Percentiles rank a stretch among this genome's conserved stretches.
Evolutionary conservation across 768 basidiomycete species (phyloP).

Genomic region (Suillus paluster): DNA sequence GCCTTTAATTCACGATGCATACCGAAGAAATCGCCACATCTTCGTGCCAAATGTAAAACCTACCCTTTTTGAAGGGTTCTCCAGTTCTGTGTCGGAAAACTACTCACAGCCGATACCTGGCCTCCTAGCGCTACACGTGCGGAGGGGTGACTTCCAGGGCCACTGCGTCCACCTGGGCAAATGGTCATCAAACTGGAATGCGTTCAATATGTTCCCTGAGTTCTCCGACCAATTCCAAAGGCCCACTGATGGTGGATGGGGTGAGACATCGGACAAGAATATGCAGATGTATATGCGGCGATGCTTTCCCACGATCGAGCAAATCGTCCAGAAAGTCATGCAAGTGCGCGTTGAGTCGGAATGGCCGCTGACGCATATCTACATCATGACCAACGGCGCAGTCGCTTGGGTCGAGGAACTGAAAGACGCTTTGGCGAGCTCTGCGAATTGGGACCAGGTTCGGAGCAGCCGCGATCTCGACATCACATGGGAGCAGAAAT

Average conservation of each 20-base stretch:
- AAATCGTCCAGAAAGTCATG: constrained; percentile 45
- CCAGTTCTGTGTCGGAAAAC: constrained; percentile 10
- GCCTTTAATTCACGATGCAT: constrained; percentile 35
- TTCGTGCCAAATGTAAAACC: constrained; percentile 16
- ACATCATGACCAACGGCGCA: constrained; percentile 52
- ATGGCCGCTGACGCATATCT: constrained; percentile 39
- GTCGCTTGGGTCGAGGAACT: constrained; percentile 45
- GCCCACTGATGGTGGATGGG: constrained; percentile 28
- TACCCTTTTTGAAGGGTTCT: not conserved
- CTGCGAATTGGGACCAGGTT: constrained; percentile 42
- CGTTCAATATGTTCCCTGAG: constrained; percentile 48
- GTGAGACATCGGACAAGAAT: constrained; percentile 23
- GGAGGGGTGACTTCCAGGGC: constrained; percentile 49
- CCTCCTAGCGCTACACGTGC: constrained; percentile 52
- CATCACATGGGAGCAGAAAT: constrained; percentile 46
- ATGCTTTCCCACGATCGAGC: constrained; percentile 46
- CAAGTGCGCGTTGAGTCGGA: constrained; percentile 32
- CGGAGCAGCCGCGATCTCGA: constrained; percentile 45
- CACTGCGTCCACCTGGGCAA: constrained; percentile 47
- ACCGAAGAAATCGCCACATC: constrained; percentile 34
- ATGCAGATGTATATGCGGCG: constrained; percentile 36
- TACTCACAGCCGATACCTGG: constrained; percentile 36
- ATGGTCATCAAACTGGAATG: constrained; percentile 40
- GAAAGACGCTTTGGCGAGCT: constrained; percentile 34
- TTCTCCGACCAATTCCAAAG: constrained; percentile 42